A percentile compares a stretch with the other conserved stretches of the same genome.
Conservation (phyloP, 257 asterid genomes). For the Forsythia suspensa region DNA sequence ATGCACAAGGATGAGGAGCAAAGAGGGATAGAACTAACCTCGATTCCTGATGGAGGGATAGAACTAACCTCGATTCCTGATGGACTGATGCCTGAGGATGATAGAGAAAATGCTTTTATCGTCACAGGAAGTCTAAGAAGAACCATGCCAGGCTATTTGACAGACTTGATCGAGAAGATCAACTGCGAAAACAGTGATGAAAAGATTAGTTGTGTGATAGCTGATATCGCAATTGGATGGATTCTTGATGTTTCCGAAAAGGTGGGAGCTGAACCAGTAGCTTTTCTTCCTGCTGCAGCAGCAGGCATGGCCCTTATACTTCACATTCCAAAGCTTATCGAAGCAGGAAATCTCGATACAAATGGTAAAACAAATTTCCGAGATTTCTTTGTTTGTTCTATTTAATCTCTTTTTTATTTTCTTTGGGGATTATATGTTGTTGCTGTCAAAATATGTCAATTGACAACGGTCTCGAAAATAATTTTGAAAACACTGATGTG, state of each 20-base stretch:
- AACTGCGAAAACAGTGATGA: constrained; percentile 8
- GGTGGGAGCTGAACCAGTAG: constrained; percentile 27
- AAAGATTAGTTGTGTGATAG: constrained; percentile 34
- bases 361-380: constrained; percentile 16
- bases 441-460: no score
- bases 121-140: not conserved
- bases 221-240: constrained; percentile 39
- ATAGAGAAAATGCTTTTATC: not conserved
- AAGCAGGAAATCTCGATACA: constrained; percentile 20
- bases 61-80: constrained; percentile 6
- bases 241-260: constrained; percentile 27
- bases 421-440: no score
- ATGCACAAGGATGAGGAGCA: not conserved
- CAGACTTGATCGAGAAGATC: not conserved
- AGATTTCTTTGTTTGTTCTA: not conserved
- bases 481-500: no score
- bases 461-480: no score
- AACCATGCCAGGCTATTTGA: not conserved
- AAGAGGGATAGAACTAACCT: not conserved
- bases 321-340: constrained; percentile 27
- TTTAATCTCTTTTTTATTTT: no score
- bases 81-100: constrained; percentile 12
- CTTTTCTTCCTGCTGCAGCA: constrained; percentile 27
- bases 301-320: constrained; percentile 20
- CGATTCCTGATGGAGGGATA: constrained; percentile 18